Evolutionary conservation across 345 rosid genomes (phyloP).

Genomic region (Noccaea bulbosa): DNA sequence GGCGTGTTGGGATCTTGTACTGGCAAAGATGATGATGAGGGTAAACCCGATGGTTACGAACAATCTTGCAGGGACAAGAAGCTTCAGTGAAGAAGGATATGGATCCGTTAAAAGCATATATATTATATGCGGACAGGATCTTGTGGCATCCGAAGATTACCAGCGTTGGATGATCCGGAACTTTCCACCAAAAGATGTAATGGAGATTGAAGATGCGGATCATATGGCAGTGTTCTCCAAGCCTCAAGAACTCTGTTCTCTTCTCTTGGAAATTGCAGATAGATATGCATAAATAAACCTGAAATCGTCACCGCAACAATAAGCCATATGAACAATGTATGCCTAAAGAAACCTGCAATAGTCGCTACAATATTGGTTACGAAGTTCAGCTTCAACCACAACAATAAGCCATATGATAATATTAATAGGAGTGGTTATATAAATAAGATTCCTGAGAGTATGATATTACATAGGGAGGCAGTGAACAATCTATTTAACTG

Average conservation of each 20-base stretch:
- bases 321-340: too few species aligned
- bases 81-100: conserved; percentile 35
- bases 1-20: conserved; percentile 42
- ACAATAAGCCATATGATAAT: background rate
- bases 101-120: conserved; percentile 37
- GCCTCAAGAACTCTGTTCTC: conserved; percentile 38
- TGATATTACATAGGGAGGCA: background rate
- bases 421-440: background rate
- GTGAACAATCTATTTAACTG: background rate
- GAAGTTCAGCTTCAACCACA: conserved; percentile 2
- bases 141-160: background rate
- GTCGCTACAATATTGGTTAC: too few species aligned
- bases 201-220: conserved; percentile 43
- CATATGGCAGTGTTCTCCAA: conserved; percentile 51
- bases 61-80: conserved; percentile 35
- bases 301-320: too few species aligned
- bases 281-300: conserved; percentile 12
- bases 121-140: conserved; percentile 44
- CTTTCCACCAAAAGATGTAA: conserved; percentile 35
- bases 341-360: too few species aligned
- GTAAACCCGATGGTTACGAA: conserved; percentile 38
- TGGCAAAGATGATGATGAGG: conserved; percentile 42
- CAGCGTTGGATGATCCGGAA: conserved; percentile 44
- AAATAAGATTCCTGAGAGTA: background rate
- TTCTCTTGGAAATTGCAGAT: conserved; percentile 27